Base-by-base conservation (phyloP, 345 rosid genomes). In the Tarenaya hassleriana region DNA sequence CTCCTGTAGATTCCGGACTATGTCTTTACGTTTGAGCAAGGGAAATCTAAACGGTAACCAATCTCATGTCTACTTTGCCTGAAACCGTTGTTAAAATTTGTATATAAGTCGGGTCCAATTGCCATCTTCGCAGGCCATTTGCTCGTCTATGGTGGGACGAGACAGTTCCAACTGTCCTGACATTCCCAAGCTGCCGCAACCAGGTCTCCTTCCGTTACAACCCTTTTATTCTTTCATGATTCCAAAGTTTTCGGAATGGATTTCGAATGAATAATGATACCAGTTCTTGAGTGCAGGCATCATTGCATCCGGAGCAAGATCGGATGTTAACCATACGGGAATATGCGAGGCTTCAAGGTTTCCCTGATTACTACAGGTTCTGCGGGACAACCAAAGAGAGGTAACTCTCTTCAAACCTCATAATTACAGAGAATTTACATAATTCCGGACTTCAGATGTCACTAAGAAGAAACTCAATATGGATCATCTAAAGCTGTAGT, bases 71-170 rank as follows among this genome's bases (percentile, higher is more conserved):
- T 27, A 12, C 16, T 41, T 39, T 38, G 11, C 37, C 41, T 50
- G 15, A 59, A 56, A 33, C 18, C 41, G 21, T 7, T 46, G 55
- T 21, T 12, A 5, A 46, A 53, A 39, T 10, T 29, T 17, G 1
- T 1, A 32, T 41, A 8, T 41, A 49, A 31, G 20, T 27, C 42
- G 45, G 29, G 18, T 31, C 24, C 32, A 17, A 24, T 59, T 55
- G 35, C 15, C 8, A 38, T 5, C 21, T 34, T 14, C 56, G 59
- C 70, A 91, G 98, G 56, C 95, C 96, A 10, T 91, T 78, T 70
- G 95, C 66, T 5, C 82, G 96, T 66, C 64, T 91, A 57, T 91
- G 98, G 96, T 91, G 98, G 96, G 98, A 91, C 46, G 96, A 91
- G 60, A 87, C 95, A 1, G 83, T 87, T 70, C 75, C 96, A 14